Conservation (phyloP, 805 yeast species). For the Saturnispora saitoi region DNA sequence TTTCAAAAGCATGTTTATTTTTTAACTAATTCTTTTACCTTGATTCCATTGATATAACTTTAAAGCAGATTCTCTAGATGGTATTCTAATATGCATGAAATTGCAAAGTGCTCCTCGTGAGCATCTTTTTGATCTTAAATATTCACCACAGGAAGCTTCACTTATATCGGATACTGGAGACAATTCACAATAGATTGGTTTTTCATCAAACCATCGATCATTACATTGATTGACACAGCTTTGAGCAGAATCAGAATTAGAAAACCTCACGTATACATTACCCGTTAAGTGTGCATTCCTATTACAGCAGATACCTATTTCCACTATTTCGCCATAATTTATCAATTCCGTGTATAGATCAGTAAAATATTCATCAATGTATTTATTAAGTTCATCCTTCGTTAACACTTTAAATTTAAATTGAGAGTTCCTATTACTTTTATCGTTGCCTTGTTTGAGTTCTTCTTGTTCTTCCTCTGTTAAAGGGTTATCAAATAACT, state of each 20-base stretch:
- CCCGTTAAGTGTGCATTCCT: conserved; percentile 77
- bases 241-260: conserved; percentile 46
- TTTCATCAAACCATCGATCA: conserved; percentile 70
- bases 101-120: conserved; percentile 80
- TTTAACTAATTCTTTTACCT: background rate
- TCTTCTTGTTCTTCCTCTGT: conserved; percentile 26
- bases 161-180: conserved; percentile 64
- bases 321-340: conserved; percentile 43
- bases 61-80: conserved; percentile 22
- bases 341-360: conserved; percentile 63
- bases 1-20: background rate
- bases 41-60: background rate
- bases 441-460: background rate
- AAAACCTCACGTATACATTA: conserved; percentile 67
- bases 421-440: background rate
- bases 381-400: conserved; percentile 32
- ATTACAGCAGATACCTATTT: conserved; percentile 73
- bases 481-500: conserved; percentile 54
- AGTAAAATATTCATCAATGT: conserved; percentile 55
- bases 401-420: conserved; percentile 8
- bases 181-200: conserved; percentile 73
- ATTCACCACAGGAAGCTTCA: conserved; percentile 70
- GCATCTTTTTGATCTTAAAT: conserved; percentile 48
- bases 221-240: conserved; percentile 55
- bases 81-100: conserved; percentile 69